Evolutionary conservation across 768 basidiomycete species (phyloP).

Genomic region (Auriculariales sp.): DNA sequence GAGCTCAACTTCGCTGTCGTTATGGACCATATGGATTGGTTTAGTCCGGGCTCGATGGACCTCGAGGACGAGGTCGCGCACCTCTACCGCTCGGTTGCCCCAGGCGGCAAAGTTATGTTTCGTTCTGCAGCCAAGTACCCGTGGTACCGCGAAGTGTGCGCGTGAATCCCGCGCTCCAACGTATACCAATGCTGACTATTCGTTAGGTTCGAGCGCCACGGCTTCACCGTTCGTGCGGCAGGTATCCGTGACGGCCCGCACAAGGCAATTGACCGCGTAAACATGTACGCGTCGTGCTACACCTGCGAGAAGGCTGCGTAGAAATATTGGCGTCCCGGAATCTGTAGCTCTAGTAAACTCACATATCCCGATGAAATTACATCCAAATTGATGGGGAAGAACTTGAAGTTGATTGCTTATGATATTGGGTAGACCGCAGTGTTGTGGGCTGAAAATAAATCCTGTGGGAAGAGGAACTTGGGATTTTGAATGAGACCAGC

Average conservation of each 20-base stretch:
- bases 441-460: too few species aligned
- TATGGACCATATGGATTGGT: slow-evolving; percentile 62
- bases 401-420: too few species aligned
- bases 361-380: too few species aligned
- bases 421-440: too few species aligned
- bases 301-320: not conserved
- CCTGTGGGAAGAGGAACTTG: too few species aligned
- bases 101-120: slow-evolving; percentile 52
- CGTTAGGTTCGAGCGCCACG: slow-evolving; percentile 31
- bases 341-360: too few species aligned
- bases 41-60: slow-evolving; percentile 30
- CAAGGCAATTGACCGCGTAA: slow-evolving; percentile 47
- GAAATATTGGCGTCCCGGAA: too few species aligned
- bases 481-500: too few species aligned
- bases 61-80: slow-evolving; percentile 41
- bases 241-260: slow-evolving; percentile 34
- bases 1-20: slow-evolving; percentile 49
- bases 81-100: slow-evolving; percentile 38
- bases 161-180: not conserved
- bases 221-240: slow-evolving; percentile 38
- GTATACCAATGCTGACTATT: not conserved
- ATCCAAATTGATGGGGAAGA: too few species aligned
- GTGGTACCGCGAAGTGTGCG: slow-evolving; percentile 44
- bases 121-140: slow-evolving; percentile 47
- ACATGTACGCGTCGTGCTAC: slow-evolving; percentile 27